A percentile compares a stretch with the other conserved stretches of the same genome.
phyloP scores from a whole-genome alignment of 257 asterid species.

The Nicotiana tomentosiformis region DNA sequence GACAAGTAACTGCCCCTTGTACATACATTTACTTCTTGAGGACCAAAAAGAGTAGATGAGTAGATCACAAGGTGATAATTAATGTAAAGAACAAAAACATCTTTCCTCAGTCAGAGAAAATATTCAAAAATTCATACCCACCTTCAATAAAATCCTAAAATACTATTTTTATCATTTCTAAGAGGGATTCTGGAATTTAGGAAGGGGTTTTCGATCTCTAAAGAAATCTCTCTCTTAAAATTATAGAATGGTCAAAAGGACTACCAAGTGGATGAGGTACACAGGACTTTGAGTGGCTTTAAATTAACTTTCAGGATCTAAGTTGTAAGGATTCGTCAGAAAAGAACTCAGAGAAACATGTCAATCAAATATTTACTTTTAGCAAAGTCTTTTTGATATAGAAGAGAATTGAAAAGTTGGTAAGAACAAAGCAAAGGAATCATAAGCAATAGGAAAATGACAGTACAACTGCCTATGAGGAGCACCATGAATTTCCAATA shows the following conservation, averaged over 20 bases:
- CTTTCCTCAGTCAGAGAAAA: not conserved
- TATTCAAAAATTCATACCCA: not conserved
- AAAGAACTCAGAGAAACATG: not conserved
- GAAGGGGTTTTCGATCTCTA: not conserved
- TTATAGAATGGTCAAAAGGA: not conserved
- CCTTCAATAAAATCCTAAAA: not conserved
- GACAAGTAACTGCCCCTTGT: not conserved
- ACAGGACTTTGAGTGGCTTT: not conserved
- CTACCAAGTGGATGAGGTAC: not conserved
- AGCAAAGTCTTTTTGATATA: not conserved
- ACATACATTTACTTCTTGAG: constrained; percentile 2
- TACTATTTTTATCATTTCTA: not conserved
- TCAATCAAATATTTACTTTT: not conserved
- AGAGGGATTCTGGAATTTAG: not conserved
- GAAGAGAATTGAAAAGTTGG: not conserved
- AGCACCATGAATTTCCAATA: not conserved
- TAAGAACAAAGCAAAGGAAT: not conserved
- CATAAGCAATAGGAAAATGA: not conserved
- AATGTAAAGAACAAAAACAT: not conserved
- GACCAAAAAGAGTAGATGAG: not conserved
- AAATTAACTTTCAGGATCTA: not conserved
- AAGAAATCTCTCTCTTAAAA: not conserved
- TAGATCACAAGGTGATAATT: not conserved
- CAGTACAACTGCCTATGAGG: not conserved
- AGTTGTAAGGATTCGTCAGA: not conserved